Percentiles rank a stretch among this genome's conserved stretches.
phyloP scores from a whole-genome alignment of 129 eudicot genomes.

The carrot (Daucus carota) region DNA sequence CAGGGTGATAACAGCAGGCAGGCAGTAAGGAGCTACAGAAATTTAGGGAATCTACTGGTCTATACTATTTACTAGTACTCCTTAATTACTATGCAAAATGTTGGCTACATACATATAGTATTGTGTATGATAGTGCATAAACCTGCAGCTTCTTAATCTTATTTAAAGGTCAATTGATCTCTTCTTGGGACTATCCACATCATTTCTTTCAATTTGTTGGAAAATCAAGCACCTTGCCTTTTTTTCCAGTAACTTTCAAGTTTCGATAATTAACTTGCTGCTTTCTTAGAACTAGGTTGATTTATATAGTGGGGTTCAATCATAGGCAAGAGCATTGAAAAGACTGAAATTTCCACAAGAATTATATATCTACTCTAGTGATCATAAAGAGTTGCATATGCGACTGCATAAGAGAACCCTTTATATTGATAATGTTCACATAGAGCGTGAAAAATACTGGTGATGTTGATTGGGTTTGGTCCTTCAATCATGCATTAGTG shows the following conservation, averaged over 20 bases:
- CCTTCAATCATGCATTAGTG: too few relatives aligned
- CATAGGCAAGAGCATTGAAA: too few relatives aligned
- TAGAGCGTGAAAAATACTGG: background rate
- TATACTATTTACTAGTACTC: too few relatives aligned
- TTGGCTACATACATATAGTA: too few relatives aligned
- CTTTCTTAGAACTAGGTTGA: background rate
- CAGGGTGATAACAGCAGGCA: background rate
- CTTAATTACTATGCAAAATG: too few relatives aligned
- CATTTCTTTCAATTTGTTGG: background rate
- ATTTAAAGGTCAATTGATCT: too few relatives aligned
- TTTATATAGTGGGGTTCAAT: background rate
- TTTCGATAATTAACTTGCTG: background rate
- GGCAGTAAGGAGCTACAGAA: background rate
- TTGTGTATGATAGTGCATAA: background rate
- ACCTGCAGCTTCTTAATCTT: background rate
- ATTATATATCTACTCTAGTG: too few relatives aligned
- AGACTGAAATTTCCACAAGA: too few relatives aligned
- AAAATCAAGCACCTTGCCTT: background rate
- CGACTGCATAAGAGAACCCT: too few relatives aligned
- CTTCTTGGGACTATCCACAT: background rate
- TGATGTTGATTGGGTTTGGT: too few relatives aligned
- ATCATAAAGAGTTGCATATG: too few relatives aligned
- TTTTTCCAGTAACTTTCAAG: background rate
- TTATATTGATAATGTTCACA: too few relatives aligned
- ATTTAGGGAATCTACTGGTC: background rate